These are phyloP conservation scores for Drosera capensis DNA, from an alignment of 148 eudicot genomes.

Conservation along the genomic window DNA sequence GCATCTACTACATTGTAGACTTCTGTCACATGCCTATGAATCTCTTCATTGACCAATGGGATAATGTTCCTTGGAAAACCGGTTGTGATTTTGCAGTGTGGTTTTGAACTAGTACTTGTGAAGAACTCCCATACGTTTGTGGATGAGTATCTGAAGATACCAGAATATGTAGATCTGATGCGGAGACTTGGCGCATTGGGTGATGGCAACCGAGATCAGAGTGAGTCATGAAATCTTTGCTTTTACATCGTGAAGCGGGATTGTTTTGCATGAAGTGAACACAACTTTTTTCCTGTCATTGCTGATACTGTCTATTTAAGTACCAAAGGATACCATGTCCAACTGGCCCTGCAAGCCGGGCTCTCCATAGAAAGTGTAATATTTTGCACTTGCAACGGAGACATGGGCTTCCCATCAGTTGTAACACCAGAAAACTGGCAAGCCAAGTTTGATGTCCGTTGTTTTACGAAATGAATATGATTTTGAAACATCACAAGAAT, in stretches of 20 bases:
- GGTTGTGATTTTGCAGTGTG: constrained; percentile 44
- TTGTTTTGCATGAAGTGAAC: not conserved
- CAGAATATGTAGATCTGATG: constrained; percentile 80
- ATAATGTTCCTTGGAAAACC: not conserved
- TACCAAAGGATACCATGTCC: too few relatives aligned
- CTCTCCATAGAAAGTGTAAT: too few relatives aligned
- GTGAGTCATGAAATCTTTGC: constrained; percentile 41
- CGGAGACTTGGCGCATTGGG: constrained; percentile 93
- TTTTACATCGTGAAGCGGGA: not conserved
- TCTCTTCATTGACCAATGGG: too few relatives aligned
- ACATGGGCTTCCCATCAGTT: too few relatives aligned
- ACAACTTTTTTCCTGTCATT: not conserved
- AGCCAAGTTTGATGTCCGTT: too few relatives aligned
- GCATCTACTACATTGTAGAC: too few relatives aligned
- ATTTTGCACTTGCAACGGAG: too few relatives aligned
- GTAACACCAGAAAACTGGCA: too few relatives aligned
- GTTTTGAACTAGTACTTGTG: constrained; percentile 76
- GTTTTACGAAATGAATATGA: not conserved
- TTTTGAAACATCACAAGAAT: not conserved
- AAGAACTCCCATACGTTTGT: constrained; percentile 80
- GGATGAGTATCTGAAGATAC: constrained; percentile 77
- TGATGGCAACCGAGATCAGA: constrained; percentile 68
- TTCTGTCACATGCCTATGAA: too few relatives aligned
- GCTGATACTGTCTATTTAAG: not conserved
- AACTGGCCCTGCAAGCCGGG: too few relatives aligned